A percentile compares a stretch with the other conserved stretches of the same genome.
Evolutionary conservation across 2,329 filamentous ascomycete species (phyloP).

Genomic region (Elsinoe australis): DNA sequence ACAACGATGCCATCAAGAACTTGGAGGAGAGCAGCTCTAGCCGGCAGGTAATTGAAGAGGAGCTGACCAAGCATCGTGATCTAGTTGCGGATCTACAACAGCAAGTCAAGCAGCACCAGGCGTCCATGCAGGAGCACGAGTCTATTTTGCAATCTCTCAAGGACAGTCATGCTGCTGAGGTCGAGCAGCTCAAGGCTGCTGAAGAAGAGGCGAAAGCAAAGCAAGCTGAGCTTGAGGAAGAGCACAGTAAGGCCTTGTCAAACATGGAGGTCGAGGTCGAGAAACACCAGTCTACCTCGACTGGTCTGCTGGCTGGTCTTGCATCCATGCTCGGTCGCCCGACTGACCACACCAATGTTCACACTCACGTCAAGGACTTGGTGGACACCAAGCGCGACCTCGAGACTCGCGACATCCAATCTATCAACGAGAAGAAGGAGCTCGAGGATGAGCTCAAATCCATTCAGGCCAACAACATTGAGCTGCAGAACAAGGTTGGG

Average conservation of each 20-base stretch:
- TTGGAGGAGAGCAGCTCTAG: constrained; percentile 59
- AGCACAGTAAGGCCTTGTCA: constrained; percentile 27
- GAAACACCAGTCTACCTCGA: constrained; percentile 52
- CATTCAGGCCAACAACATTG: constrained; percentile 32
- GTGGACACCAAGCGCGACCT: constrained; percentile 41
- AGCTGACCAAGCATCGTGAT: constrained; percentile 44
- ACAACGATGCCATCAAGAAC: constrained; percentile 57
- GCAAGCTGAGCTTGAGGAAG: constrained; percentile 30
- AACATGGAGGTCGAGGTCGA: constrained; percentile 53
- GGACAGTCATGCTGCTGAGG: constrained; percentile 47
- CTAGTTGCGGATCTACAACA: constrained; percentile 50
- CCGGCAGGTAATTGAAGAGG: constrained; percentile 48
- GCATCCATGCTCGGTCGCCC: constrained; percentile 58
- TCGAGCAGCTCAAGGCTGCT: constrained; percentile 51
- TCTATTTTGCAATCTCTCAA: constrained; percentile 47
- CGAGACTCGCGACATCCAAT: constrained; percentile 35
- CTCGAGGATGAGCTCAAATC: constrained; percentile 38
- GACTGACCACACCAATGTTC: constrained; percentile 38
- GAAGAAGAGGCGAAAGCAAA: constrained; percentile 30
- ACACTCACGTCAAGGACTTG: constrained; percentile 37
- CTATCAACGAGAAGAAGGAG: constrained; percentile 36
- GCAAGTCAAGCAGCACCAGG: constrained; percentile 50
- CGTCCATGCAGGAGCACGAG: constrained; percentile 48
- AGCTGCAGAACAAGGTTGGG: constrained; percentile 38
- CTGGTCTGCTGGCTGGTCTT: constrained; percentile 55